Base-by-base conservation (phyloP, 768 basidiomycete genomes). In the Candolleomyces aberdarensis region DNA sequence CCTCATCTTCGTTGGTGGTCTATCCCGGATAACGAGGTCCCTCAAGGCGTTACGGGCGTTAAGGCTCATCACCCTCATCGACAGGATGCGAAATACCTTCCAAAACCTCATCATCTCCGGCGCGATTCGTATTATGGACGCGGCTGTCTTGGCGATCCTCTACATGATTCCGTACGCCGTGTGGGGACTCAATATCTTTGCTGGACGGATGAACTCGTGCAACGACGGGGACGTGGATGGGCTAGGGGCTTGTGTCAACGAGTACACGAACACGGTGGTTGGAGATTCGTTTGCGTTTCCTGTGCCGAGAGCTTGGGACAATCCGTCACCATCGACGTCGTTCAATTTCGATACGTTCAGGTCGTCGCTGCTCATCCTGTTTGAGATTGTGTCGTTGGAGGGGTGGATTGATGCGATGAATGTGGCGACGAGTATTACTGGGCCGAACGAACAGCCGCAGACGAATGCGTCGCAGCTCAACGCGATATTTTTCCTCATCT, bases 321-420 rank as follows among this genome's bases (percentile, higher is more conserved):
- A 93, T 64, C 94, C 96, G 8, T 83, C 86, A 0, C 88, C 88
- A 5, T 89, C 88, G 19, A 93, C 91, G 1, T 82, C 82, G 1
- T 98, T 94, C 76, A 90, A 88, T 2, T 98, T 98, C 69, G 96
- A 98, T 74, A 85, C 78, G 14, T 98, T 98, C 74, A 80, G 84
- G 7, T 76, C 87, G 3, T 89, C 93, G 0, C 77, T 98, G 44
- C 82, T 98, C 57, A 97, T 98, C 68, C 81, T 98, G 1, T 98
- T 97, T 67, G 96, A 98, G 75, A 94, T 96, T 65, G 93, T 98
- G 22, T 96, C 95, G 0, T 76, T 97, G 53, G 95, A 96, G 75
- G 96, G 96, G 2, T 98, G 96, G 96, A 83, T 92, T n/a, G 93
- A 96, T 69, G 96, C 95, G 54, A 90, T 97, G 89, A 76, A 74